Evolutionary conservation across 257 asterid species (phyloP), one percentile per base, ranked within the genome.

Genomic region (Rubia yunnanensis): DNA sequence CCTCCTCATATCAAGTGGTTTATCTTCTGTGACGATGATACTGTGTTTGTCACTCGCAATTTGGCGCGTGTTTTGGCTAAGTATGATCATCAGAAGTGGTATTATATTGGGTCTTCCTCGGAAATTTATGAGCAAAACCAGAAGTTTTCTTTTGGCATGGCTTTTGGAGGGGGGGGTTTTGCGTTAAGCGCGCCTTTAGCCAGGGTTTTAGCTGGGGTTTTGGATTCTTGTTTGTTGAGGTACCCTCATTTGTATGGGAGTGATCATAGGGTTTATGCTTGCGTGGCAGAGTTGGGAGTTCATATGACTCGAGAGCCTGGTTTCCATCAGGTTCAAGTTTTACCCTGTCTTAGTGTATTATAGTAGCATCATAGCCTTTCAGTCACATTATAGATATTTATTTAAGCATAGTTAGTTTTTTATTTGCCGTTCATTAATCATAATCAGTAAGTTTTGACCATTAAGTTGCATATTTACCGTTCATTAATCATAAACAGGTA

Each of bases 151-250:
- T 89, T 89, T 64, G 83, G 65, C 30, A 85, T 89, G 97, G 97
- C 95, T 27, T 89, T 68, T 73, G 95, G 97, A 6, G 95, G 97
- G 20, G 95, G 95, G 10, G 97, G 97, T 17, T 85, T 76, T 70
- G 97, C 82, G 1, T 70, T 90, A 18, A 90, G 97, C 70, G 88
- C 91, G 4, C 85, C 95, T 5, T 70, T 90, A 75, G 95, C 86
- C 14, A 75, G 80, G 80, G 84, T 74, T 76, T 76, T 90, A 73
- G 83, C 87, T 52, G 74, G 81, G 75, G 84, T 85, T 57, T 74
- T 90, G 22, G 92, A 79, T 38, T 78, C 89, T 69, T 90, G 95
- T 71, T 81, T 90, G 67, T 52, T 66, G 20, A 82, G 97, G 87
- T 90, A 87, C 75, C 78, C 74, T 39, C 85, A 81, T 79, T 82